Base-by-base conservation (phyloP, 768 basidiomycete genomes). In the Cyathus striatus region DNA sequence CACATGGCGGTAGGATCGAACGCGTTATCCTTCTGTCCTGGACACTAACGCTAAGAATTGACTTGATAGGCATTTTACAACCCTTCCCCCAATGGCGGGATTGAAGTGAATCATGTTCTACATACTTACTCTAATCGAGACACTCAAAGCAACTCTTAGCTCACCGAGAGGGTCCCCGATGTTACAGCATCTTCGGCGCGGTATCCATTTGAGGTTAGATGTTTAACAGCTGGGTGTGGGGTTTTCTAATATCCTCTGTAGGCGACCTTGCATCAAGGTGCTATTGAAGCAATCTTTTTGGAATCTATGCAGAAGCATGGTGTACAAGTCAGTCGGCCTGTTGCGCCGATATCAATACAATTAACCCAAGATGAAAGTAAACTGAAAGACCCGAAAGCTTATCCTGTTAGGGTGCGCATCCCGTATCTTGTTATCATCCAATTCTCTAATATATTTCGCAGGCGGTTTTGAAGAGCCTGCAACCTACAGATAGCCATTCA, bases 41-140 rank as follows among this genome's bases (percentile, higher is more conserved):
- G n/a, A n/a, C n/a, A n/a, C n/a, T n/a, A n/a, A n/a, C n/a, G n/a
- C n/a, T n/a, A n/a, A n/a, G n/a, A n/a, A n/a, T n/a, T n/a, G n/a
- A n/a, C n/a, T 26, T 21, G 12, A 4, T n/a, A 89, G 86, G 79
- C 84, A 6, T 87, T 88, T 57, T 89, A 88, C 53, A 83, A 86
- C 49, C 86, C 86, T 3, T 65, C 69, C 17, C 60, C 66, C 1
- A 51, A 70, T 24, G 82, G 82, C 13, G 80, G 73, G 3, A 84
- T 89, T 26, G 72, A 81, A 68, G 86, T 81, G 38, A 27, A 61
- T 30, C 2, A 42, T 23, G 24, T 36, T 38, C 10, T 14, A 23
- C 17, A 0, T 34, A 16, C 9, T 42, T 37, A 42, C 17, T 14
- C 43, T 18, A 30, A 10, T 38, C 36, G 5, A 20, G 21, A 30